These are phyloP conservation scores for Chlorella sp. DNA, from an alignment of 139 green algal genomes.

Conservation along the genomic window DNA sequence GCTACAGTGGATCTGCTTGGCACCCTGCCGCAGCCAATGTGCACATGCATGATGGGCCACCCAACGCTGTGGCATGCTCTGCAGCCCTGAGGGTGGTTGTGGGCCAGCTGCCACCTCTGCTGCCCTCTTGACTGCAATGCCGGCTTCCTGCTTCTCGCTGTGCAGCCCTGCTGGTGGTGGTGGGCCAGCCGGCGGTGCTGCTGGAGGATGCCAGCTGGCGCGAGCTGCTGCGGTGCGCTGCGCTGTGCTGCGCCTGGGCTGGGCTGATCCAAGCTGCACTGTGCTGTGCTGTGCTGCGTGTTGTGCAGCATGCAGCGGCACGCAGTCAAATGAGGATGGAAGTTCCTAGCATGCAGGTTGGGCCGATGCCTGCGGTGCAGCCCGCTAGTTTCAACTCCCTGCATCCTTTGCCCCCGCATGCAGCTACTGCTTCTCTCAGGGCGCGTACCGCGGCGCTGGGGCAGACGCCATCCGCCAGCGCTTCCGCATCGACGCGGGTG, in stretches of 20 bases:
- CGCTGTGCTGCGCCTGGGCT: neutral
- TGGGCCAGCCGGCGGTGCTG: conserved; percentile 81
- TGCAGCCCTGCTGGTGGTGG: conserved; percentile 80
- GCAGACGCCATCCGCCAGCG: conserved; percentile 27
- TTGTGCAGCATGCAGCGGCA: too few species aligned
- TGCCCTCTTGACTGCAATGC: too few species aligned
- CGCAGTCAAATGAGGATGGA: too few species aligned
- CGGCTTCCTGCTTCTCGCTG: too few species aligned
- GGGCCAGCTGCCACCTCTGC: too few species aligned
- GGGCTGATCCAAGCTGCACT: neutral
- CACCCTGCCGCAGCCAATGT: too few species aligned
- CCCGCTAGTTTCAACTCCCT: too few species aligned
- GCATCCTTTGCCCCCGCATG: neutral
- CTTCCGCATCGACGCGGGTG: conserved; percentile 14
- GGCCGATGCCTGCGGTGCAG: neutral
- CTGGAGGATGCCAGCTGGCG: conserved; percentile 72
- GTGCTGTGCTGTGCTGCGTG: neutral
- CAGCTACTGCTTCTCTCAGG: conserved; percentile 32
- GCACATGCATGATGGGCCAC: too few species aligned
- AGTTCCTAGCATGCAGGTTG: too few species aligned
- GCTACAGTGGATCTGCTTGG: too few species aligned
- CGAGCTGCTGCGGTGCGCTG: conserved; percentile 70
- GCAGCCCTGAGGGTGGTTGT: too few species aligned
- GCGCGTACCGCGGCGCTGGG: conserved; percentile 53
- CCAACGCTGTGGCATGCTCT: too few species aligned